Evolutionary conservation across 495 filamentous ascomycete species (phyloP).

Genomic region (Hypoxylon intermedium): DNA sequence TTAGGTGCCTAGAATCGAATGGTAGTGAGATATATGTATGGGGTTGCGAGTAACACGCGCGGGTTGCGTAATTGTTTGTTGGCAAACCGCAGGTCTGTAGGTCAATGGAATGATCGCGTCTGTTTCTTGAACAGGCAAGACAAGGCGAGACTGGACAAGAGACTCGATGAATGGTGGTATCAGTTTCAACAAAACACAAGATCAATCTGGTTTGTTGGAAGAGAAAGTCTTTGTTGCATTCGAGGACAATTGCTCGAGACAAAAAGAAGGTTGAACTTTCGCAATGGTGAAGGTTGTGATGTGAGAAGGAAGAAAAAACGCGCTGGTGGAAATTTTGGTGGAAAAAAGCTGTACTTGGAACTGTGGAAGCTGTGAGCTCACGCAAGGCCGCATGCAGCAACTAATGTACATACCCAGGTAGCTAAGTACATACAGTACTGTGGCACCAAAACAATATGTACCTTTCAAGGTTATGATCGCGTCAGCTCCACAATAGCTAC

Average conservation of each 20-base stretch:
- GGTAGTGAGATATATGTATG: too few species aligned
- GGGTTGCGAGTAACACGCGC: too few species aligned
- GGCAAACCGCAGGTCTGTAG: too few species aligned
- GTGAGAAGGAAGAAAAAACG: constrained; percentile 21
- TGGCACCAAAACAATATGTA: constrained; percentile 14
- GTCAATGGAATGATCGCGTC: constrained; percentile 27
- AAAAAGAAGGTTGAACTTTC: constrained; percentile 27
- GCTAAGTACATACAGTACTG: not conserved
- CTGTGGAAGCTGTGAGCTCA: constrained; percentile 6
- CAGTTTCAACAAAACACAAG: not conserved
- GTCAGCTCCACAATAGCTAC: constrained; percentile 32
- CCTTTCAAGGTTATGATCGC: constrained; percentile 17
- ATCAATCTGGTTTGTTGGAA: constrained; percentile 5
- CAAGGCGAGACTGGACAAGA: not conserved
- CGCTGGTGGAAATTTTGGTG: constrained; percentile 27
- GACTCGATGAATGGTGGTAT: not conserved
- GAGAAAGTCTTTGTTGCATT: constrained; percentile 20
- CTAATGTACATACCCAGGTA: too few species aligned
- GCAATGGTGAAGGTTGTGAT: constrained; percentile 12
- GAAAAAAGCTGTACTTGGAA: constrained; percentile 16
- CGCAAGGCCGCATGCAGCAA: too few species aligned
- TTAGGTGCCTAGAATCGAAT: too few species aligned
- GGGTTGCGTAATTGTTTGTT: too few species aligned
- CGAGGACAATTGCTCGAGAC: constrained; percentile 4
- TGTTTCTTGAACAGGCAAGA: not conserved